Evolutionary conservation across 2,329 filamentous ascomycete species (phyloP), one percentile per base, ranked within the genome.

Genomic region (Drechslerella dactyloides): DNA sequence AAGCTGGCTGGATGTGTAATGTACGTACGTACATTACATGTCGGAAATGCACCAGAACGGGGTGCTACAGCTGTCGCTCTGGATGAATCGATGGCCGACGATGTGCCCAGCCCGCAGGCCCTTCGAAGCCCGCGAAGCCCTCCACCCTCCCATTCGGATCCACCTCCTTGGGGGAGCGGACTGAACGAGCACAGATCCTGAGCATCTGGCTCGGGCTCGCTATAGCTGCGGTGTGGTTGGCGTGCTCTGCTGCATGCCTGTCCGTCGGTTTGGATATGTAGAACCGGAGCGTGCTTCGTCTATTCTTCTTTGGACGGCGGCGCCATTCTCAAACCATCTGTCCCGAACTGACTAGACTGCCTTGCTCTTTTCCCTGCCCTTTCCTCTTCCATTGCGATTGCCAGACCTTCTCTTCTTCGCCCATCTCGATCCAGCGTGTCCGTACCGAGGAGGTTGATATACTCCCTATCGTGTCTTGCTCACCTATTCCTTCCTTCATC

Each of bases 261-360:
- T 42, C 37, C 37, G 11, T 42, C 37, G 37, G 37, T 42, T 42
- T 42, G 11, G 37, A 42, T 42, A 42, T 42, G 37, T 42, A 42
- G 11, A 42, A 42, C 37, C 37, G 37, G 37, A 15, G 37, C n/a
- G 37, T 50, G 46, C 11, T 23, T 54, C 57, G 52, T 69, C 27
- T 50, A 17, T 57, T 62, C 53, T 44, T 33, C 55, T 62, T 21
- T 69, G 56, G 57, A 62, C 24, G 46, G 30, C 46, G 57, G 65
- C 57, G 65, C 65, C 57, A 69, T 69, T 63, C 65, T 69, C 65
- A 58, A 69, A 69, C 64, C 57, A 69, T 69, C 65, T 63, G 65
- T 58, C 65, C 65, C 61, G 56, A 69, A 62, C 54, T 66, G 54
- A 42, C 37, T 42, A 42, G 37, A 42, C 37, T 17, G 37, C 13